Conservation (phyloP, 345 rosid species). For the Acer negundo region DNA sequence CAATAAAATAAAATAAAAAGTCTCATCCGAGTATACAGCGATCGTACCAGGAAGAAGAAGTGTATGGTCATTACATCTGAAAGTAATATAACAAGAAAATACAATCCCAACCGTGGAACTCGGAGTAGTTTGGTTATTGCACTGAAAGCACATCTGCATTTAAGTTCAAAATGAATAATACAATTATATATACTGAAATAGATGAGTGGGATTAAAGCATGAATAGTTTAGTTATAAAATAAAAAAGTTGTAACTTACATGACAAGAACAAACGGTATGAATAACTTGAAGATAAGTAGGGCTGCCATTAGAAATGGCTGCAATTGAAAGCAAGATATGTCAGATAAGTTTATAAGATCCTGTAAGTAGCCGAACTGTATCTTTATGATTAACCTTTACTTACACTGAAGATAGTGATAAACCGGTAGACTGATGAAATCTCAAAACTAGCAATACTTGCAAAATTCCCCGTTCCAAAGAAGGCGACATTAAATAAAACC, state of each 20-base stretch:
- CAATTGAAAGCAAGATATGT: conserved; percentile 22
- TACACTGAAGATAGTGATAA: conserved; percentile 94
- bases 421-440: conserved; percentile 94
- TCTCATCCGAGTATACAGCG: not conserved
- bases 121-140: conserved; percentile 76
- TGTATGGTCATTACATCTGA: conserved; percentile 96
- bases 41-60: conserved; percentile 91
- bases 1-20: not conserved
- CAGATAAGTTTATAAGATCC: conserved; percentile 13
- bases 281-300: conserved; percentile 88
- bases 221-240: not conserved
- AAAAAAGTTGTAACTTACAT: conserved; percentile 55
- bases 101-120: conserved; percentile 87
- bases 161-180: conserved; percentile 2
- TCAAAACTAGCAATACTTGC: conserved; percentile 99
- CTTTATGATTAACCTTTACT: conserved; percentile 37
- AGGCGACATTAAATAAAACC: conserved; percentile 92
- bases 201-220: not conserved
- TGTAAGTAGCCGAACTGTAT: conserved; percentile 14
- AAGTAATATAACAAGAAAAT: conserved; percentile 87
- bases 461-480: conserved; percentile 97
- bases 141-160: conserved; percentile 88
- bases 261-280: conserved; percentile 95
- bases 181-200: not conserved
- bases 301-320: conserved; percentile 99